These are phyloP conservation scores for Cyclanthera cordifolia DNA, from an alignment of 306 rosid genomes.

Conservation along the genomic window DNA sequence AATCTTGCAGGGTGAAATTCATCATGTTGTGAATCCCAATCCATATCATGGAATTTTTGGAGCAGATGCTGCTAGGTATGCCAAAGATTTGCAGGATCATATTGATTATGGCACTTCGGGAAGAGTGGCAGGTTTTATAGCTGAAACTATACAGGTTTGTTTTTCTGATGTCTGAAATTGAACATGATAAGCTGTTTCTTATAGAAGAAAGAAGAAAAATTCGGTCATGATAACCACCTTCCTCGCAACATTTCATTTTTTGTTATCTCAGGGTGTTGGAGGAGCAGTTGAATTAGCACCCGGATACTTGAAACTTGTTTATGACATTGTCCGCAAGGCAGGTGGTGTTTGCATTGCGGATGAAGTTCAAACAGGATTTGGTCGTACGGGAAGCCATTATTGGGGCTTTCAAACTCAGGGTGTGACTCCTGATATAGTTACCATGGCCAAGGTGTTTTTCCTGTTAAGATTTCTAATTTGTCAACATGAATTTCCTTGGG, in stretches of 20 bases:
- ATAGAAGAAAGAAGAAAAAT: neutral
- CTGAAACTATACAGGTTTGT: constrained; percentile 75
- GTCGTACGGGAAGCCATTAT: constrained; percentile 84
- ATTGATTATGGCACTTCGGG: constrained; percentile 74
- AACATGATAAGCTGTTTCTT: neutral
- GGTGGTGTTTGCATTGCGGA: constrained; percentile 97
- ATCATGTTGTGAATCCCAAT: constrained; percentile 77
- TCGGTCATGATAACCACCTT: neutral
- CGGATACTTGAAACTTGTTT: constrained; percentile 72
- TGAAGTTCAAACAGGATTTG: constrained; percentile 97
- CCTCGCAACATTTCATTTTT: constrained; percentile 2
- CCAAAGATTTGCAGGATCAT: constrained; percentile 76
- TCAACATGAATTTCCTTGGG: too few relatives aligned
- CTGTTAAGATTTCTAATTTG: neutral
- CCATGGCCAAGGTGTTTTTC: constrained; percentile 82
- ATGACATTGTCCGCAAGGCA: constrained; percentile 68
- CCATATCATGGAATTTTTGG: constrained; percentile 79
- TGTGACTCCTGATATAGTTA: constrained; percentile 82
- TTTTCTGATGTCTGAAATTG: constrained; percentile 4
- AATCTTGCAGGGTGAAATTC: constrained; percentile 62
- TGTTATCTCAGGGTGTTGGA: constrained; percentile 61
- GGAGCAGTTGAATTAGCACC: constrained; percentile 80
- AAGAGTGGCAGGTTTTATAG: constrained; percentile 71
- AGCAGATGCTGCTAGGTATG: constrained; percentile 48
- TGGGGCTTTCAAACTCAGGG: constrained; percentile 92